phyloP scores from a whole-genome alignment of 371 early-diverging fungal species.

The Homolaphlyctis polyrhiza region DNA sequence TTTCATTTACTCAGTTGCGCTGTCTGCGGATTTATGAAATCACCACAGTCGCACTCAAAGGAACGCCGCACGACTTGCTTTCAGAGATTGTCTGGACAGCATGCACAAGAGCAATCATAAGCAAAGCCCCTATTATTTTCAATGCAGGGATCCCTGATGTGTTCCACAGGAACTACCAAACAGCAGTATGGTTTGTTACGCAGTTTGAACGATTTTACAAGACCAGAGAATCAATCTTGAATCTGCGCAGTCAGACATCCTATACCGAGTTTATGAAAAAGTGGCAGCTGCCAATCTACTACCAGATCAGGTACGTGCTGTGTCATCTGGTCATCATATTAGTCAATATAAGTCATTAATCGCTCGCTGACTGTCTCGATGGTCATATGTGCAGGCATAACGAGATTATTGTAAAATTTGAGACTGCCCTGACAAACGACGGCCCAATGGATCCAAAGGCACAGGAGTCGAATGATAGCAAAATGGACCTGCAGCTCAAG shows the following conservation, averaged over 20 bases:
- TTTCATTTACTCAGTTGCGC: constrained; percentile 48
- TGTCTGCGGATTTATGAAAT: constrained; percentile 57
- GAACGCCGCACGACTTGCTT: constrained; percentile 63
- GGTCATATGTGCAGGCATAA: too few species aligned
- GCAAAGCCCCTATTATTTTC: constrained; percentile 42
- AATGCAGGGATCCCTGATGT: constrained; percentile 67
- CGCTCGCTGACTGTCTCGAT: too few species aligned
- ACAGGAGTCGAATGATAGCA: too few species aligned
- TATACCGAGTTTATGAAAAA: constrained; percentile 68
- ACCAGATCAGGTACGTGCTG: constrained; percentile 54
- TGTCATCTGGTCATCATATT: too few species aligned
- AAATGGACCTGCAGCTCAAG: background rate
- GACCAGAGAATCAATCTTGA: constrained; percentile 42
- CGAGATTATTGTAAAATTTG: constrained; percentile 2
- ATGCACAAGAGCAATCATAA: constrained; percentile 44
- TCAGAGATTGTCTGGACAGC: constrained; percentile 64
- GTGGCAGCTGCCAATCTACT: constrained; percentile 74
- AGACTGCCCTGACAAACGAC: background rate
- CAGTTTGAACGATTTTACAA: constrained; percentile 51
- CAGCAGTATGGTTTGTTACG: constrained; percentile 59
- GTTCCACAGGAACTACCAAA: constrained; percentile 68
- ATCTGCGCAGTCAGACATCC: constrained; percentile 52
- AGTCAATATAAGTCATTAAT: too few species aligned
- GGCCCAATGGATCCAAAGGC: background rate
- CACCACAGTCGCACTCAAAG: constrained; percentile 56